Evolutionary conservation across 805 yeast genomes (phyloP).

Genomic region (Saccharomyces eubayanus): DNA sequence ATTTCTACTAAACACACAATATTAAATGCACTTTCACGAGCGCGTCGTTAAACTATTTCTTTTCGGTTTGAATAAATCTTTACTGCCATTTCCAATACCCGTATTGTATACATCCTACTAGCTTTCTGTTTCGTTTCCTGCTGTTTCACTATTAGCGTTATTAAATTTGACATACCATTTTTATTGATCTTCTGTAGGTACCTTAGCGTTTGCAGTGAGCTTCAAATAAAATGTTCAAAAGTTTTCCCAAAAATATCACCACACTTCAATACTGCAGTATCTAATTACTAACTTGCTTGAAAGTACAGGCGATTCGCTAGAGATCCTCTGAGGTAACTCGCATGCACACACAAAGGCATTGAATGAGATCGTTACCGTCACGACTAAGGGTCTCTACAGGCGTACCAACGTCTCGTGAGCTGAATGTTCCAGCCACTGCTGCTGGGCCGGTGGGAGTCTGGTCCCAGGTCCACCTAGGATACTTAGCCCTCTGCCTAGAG

Average conservation of each 20-base stretch:
- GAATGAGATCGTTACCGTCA: background rate
- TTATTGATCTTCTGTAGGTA: background rate
- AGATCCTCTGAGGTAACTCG: background rate
- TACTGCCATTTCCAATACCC: background rate
- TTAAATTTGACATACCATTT: background rate
- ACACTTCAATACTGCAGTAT: background rate
- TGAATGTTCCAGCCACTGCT: background rate
- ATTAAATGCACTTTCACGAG: background rate
- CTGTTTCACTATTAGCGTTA: background rate
- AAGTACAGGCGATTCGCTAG: background rate
- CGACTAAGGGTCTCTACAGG: background rate
- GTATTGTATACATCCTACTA: background rate
- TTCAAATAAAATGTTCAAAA: background rate
- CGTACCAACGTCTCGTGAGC: background rate
- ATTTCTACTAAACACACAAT: no score
- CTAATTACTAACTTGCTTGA: background rate
- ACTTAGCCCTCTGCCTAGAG: background rate
- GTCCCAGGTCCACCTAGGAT: background rate
- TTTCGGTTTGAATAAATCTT: background rate
- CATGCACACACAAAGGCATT: background rate
- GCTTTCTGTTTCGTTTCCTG: background rate
- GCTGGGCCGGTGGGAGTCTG: background rate
- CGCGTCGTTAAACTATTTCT: background rate
- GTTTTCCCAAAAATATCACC: background rate
- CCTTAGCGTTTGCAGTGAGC: background rate